Conservation (phyloP, 306 rosid genomes). For the Begonia loranthoides region DNA sequence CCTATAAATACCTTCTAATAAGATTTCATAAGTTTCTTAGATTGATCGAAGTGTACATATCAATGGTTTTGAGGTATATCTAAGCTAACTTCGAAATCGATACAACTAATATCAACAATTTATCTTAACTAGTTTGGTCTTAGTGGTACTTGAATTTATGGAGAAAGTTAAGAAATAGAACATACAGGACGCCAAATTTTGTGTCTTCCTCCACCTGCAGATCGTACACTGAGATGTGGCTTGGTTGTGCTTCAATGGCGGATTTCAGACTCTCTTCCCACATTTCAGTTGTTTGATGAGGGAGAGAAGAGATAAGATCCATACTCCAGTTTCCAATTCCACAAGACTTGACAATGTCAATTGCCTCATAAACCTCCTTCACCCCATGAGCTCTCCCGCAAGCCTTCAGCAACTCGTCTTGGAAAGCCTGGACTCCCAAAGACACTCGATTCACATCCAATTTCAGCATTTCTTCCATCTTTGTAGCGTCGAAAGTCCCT, state of each 20-base stretch:
- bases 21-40: too few relatives aligned
- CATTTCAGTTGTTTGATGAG: slow-evolving; percentile 64
- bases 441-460: slow-evolving; percentile 87
- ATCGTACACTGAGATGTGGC: slow-evolving; percentile 86
- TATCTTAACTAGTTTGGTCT: too few relatives aligned
- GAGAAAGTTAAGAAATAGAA: background rate
- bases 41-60: too few relatives aligned
- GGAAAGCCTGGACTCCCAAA: slow-evolving; percentile 91
- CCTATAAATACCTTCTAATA: slow-evolving; percentile 26
- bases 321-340: slow-evolving; percentile 84
- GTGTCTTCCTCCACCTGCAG: slow-evolving; percentile 86
- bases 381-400: slow-evolving; percentile 92
- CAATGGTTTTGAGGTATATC: too few relatives aligned
- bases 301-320: slow-evolving; percentile 84
- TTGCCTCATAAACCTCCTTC: slow-evolving; percentile 67
- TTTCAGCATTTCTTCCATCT: slow-evolving; percentile 37
- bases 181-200: slow-evolving; percentile 73
- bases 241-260: slow-evolving; percentile 49
- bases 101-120: too few relatives aligned
- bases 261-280: slow-evolving; percentile 81
- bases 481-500: slow-evolving; percentile 66
- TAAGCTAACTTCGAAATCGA: slow-evolving; percentile 6
- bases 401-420: slow-evolving; percentile 54
- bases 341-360: slow-evolving; percentile 46
- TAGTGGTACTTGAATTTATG: background rate